A percentile compares a stretch with the other conserved stretches of the same genome.
phyloP scores from a whole-genome alignment of 2,329 filamentous ascomycete species.

The Exophiala bonariae region DNA sequence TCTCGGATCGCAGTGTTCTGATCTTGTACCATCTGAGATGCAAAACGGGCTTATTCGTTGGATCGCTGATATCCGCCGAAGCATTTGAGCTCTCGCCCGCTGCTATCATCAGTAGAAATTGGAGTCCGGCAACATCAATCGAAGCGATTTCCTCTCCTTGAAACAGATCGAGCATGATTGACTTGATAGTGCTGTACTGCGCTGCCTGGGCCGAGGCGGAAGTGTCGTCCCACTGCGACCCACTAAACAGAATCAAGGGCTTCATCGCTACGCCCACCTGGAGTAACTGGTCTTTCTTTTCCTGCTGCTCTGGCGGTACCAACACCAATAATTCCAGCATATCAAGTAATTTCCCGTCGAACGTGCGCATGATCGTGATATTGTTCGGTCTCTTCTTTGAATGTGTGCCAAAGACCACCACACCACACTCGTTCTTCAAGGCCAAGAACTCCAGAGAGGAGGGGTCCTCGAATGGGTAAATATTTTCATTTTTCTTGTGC shows the following conservation, averaged over 20 bases:
- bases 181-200: conserved; percentile 83
- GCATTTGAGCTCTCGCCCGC: conserved; percentile 62
- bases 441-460: conserved; percentile 91
- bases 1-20: conserved; percentile 73
- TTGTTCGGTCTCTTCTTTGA: conserved; percentile 96
- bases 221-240: conserved; percentile 81
- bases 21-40: conserved; percentile 82
- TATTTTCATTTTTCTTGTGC: conserved; percentile 87
- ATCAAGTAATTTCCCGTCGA: conserved; percentile 84
- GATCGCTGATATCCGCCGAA: conserved; percentile 30
- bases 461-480: conserved; percentile 91
- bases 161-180: conserved; percentile 87
- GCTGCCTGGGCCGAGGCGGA: conserved; percentile 55
- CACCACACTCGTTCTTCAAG: conserved; percentile 89
- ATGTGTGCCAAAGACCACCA: conserved; percentile 80
- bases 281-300: conserved; percentile 66
- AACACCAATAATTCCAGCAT: conserved; percentile 92
- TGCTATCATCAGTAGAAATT: conserved; percentile 81
- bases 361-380: conserved; percentile 79
- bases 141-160: conserved; percentile 75
- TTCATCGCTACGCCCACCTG: conserved; percentile 73
- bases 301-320: conserved; percentile 56
- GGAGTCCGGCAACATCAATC: conserved; percentile 92
- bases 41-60: conserved; percentile 45
- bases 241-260: conserved; percentile 88